Evolutionary conservation across 177 flowering plant species (phyloP).

Genomic region (Vitis hybrid): DNA sequence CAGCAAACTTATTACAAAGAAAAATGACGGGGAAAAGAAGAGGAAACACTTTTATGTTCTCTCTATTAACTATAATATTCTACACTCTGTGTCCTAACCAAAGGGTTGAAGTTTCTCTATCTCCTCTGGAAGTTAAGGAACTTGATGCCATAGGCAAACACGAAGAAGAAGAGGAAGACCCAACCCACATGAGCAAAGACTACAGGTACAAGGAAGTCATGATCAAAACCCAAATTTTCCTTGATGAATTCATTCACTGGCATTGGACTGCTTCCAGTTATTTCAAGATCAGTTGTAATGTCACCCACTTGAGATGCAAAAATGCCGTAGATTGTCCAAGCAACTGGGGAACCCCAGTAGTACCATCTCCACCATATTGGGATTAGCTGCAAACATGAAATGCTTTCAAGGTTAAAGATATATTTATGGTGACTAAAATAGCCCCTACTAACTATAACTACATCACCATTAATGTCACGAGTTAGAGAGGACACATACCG

Average conservation of each 20-base stretch:
- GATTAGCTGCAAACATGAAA: conserved; percentile 46
- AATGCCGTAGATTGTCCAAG: conserved; percentile 82
- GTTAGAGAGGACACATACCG: conserved; percentile 26
- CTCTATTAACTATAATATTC: not conserved
- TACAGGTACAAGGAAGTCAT: conserved; percentile 50
- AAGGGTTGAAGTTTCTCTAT: conserved; percentile 15
- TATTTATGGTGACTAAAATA: too few species aligned
- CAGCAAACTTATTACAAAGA: too few species aligned
- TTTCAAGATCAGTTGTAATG: conserved; percentile 17
- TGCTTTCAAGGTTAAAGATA: not conserved
- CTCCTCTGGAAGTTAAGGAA: conserved; percentile 76
- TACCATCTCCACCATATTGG: conserved; percentile 98
- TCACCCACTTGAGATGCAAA: conserved; percentile 71
- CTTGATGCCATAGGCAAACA: conserved; percentile 73
- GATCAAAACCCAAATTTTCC: conserved; percentile 40
- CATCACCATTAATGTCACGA: too few species aligned
- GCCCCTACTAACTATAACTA: too few species aligned
- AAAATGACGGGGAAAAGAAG: not conserved
- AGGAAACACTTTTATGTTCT: not conserved
- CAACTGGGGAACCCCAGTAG: conserved; percentile 76
- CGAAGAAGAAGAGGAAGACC: conserved; percentile 56
- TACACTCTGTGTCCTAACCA: not conserved
- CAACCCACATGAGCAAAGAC: conserved; percentile 57
- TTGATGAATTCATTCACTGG: conserved; percentile 44
- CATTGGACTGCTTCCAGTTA: conserved; percentile 23